These are phyloP conservation scores for Aspergillus phoenicis DNA, from an alignment of 2,329 filamentous ascomycete species.

Conservation along the genomic window DNA sequence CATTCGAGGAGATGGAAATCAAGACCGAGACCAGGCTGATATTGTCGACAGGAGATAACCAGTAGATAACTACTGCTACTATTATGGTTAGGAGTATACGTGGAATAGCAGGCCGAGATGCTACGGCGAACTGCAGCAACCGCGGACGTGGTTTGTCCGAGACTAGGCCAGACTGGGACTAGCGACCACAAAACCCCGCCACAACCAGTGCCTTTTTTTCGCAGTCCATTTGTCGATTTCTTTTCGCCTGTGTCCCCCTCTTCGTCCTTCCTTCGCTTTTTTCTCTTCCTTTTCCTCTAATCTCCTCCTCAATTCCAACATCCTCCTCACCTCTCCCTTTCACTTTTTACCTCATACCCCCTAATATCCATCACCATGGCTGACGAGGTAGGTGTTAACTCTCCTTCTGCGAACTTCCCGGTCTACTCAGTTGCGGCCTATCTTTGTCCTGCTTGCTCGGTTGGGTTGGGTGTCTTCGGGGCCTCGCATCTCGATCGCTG, in stretches of 20 bases:
- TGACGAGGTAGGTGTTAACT: conserved; percentile 61
- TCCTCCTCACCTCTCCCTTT: conserved; percentile 25
- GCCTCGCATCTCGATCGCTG: conserved; percentile 34
- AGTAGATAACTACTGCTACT: background rate
- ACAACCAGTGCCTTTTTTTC: conserved; percentile 38
- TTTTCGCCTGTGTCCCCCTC: conserved; percentile 26
- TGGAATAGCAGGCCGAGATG: conserved; percentile 10
- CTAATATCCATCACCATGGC: conserved; percentile 59
- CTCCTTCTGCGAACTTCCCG: conserved; percentile 19
- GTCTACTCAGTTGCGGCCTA: conserved; percentile 2
- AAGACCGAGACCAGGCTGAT: background rate
- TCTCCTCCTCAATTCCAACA: conserved; percentile 22
- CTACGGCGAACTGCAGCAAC: conserved; percentile 9
- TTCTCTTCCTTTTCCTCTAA: conserved; percentile 24
- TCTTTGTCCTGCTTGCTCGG: conserved; percentile 29
- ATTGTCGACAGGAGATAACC: background rate
- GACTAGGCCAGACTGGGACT: conserved; percentile 31
- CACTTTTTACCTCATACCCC: conserved; percentile 21
- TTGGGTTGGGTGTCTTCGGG: conserved; percentile 22
- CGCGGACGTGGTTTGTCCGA: conserved; percentile 10
- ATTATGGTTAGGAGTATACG: background rate
- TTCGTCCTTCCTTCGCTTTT: conserved; percentile 25
- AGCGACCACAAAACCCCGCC: conserved; percentile 34
- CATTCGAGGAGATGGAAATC: background rate
- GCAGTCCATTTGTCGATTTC: conserved; percentile 31